Evolutionary conservation across 176 grass and related monocot species (phyloP).

Genomic region (Alloteropsis semialata): DNA sequence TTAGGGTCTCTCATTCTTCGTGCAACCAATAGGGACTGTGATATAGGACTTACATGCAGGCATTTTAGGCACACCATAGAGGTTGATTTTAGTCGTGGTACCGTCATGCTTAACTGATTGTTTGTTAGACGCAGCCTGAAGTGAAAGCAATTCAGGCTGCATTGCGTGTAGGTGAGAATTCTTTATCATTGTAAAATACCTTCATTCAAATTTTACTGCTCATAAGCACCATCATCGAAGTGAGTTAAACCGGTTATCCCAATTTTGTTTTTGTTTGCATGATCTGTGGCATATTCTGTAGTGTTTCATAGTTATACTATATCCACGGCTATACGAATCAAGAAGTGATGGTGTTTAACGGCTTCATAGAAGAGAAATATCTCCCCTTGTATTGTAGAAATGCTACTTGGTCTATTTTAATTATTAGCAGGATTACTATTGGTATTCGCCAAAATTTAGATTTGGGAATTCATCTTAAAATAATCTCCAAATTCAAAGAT

Average conservation of each 20-base stretch:
- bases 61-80: conserved; percentile 47
- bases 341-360: background rate
- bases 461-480: background rate
- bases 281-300: background rate
- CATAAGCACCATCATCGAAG: conserved; percentile 13
- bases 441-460: too few relatives aligned
- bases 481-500: background rate
- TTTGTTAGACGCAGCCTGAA: conserved; percentile 43
- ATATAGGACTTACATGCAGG: conserved; percentile 46
- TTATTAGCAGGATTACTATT: too few relatives aligned
- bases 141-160: conserved; percentile 37
- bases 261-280: background rate
- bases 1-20: conserved; percentile 40
- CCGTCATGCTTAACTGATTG: conserved; percentile 31
- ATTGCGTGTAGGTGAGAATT: conserved; percentile 27
- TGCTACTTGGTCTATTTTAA: too few relatives aligned
- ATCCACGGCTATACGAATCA: background rate
- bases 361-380: too few relatives aligned
- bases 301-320: background rate
- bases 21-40: conserved; percentile 30
- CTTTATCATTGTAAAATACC: conserved; percentile 31
- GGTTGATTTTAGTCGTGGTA: conserved; percentile 38
- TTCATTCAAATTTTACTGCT: conserved; percentile 45
- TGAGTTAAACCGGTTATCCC: background rate
- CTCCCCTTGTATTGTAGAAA: too few relatives aligned